Evolutionary conservation across 176 grass and related monocot species (phyloP).

Genomic region (Cenchrus fungigraminus): DNA sequence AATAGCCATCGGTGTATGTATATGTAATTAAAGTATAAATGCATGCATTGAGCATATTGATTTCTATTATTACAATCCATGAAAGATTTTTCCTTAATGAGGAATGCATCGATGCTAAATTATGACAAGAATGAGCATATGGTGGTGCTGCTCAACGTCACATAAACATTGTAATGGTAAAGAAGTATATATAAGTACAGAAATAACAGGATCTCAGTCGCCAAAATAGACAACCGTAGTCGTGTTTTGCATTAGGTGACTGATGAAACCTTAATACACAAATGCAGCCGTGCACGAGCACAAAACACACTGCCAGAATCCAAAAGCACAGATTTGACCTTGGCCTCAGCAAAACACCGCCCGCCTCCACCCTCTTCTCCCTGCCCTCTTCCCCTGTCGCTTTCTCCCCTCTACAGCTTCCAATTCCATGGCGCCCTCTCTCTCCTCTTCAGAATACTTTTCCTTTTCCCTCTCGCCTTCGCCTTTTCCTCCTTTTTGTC

Average conservation of each 20-base stretch:
- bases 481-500: neutral
- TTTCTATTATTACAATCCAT: too few relatives aligned
- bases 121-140: too few relatives aligned
- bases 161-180: too few relatives aligned
- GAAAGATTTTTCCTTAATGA: too few relatives aligned
- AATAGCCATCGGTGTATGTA: too few relatives aligned
- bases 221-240: neutral
- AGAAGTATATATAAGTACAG: too few relatives aligned
- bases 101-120: neutral
- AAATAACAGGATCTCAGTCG: neutral
- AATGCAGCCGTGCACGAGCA: neutral
- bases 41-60: too few relatives aligned
- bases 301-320: neutral
- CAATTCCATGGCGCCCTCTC: neutral
- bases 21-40: too few relatives aligned
- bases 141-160: too few relatives aligned
- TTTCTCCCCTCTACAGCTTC: conserved; percentile 15
- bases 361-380: neutral
- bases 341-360: neutral
- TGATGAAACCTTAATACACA: neutral
- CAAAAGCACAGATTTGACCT: conserved; percentile 18
- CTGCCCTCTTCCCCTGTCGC: neutral
- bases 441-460: neutral
- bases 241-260: neutral
- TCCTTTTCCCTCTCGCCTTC: neutral